Base-by-base conservation (phyloP, 2,329 filamentous ascomycete species). In the Alternaria arbusti region DNA sequence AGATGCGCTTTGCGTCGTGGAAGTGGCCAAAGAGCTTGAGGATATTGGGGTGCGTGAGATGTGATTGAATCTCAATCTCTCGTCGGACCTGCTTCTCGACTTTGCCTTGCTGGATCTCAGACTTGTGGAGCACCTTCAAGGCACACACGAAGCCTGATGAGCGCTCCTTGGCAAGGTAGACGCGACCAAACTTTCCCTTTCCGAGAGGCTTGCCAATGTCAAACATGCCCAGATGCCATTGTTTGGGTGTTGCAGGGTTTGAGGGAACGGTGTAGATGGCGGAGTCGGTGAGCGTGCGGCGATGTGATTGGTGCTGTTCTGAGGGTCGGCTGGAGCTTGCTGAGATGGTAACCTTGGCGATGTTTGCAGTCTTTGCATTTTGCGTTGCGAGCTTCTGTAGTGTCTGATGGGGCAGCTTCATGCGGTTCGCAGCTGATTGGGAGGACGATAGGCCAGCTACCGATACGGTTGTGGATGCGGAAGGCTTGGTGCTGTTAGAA, bases 201-300 rank as follows among this genome's bases (percentile, higher is more conserved):
- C 92, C 92, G 4, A 96, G 84, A 1, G 92, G 92, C 70, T 93
- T 91, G 43, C 92, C 92, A 68, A 96, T 97, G 80, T 97, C 94
- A 79, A 97, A 97, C 92, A 96, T 96, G 81, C 93, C 92, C 5
- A 97, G 88, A 77, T 97, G 93, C 81, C 94, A 94, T 70, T 93
- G 74, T 67, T 83, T 82, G 17, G 79, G 75, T 1, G 78, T 68
- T 26, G 59, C 55, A 7, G 59, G 59, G 22, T 62, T 59, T 1
- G 73, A 69, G 45, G 81, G 78, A 61, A 78, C 75, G 56, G 74
- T 66, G 73, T 78, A 76, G 68, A 81, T 54, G 56, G 85, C 85
- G 47, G 84, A 83, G 69, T 90, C 87, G 15, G 77, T 79, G 74
- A 78, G 68, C 73, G 77, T 79, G 77, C 77, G 69, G 76, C 80